These are phyloP conservation scores for Phtheirospermum japonicum DNA, from an alignment of 257 asterid species.

Conservation along the genomic window DNA sequence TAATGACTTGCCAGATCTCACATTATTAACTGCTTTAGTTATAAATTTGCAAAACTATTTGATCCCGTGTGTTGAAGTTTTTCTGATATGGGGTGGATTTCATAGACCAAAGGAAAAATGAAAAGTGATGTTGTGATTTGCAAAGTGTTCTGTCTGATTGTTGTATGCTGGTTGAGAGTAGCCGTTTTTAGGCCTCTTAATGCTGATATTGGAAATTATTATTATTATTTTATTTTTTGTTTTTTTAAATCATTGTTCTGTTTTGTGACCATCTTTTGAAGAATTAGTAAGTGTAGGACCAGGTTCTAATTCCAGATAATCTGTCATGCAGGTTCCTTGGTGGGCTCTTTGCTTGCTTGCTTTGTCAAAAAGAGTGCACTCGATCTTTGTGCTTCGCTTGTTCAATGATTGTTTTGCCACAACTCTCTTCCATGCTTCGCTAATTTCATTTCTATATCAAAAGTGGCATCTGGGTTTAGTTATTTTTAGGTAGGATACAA, in stretches of 20 bases:
- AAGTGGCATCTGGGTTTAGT: constrained; percentile 93
- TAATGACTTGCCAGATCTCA: constrained; percentile 5
- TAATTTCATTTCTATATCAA: constrained; percentile 67
- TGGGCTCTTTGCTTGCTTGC: constrained; percentile 88
- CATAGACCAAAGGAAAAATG: no score
- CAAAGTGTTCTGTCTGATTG: not conserved
- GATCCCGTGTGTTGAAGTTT: no score
- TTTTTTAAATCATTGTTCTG: no score
- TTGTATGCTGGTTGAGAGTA: no score
- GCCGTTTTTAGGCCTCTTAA: no score
- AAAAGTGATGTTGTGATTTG: no score
- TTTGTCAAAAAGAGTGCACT: constrained; percentile 85
- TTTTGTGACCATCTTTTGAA: not conserved
- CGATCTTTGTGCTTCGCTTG: constrained; percentile 91
- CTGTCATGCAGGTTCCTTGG: constrained; percentile 86
- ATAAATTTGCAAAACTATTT: constrained; percentile 1
- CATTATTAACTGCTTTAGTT: constrained; percentile 11
- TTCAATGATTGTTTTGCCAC: constrained; percentile 97
- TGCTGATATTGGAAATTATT: constrained; percentile 10
- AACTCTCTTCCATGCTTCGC: constrained; percentile 75
- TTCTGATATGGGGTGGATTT: no score
- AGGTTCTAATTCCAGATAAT: constrained; percentile 19
- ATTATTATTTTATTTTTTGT: no score
- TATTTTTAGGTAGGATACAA: constrained; percentile 72
- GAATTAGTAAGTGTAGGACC: constrained; percentile 7